A percentile compares a stretch with the other conserved stretches of the same genome.
Conservation (phyloP, 106 monocot genomes). For the Amphibolis antarctica region DNA sequence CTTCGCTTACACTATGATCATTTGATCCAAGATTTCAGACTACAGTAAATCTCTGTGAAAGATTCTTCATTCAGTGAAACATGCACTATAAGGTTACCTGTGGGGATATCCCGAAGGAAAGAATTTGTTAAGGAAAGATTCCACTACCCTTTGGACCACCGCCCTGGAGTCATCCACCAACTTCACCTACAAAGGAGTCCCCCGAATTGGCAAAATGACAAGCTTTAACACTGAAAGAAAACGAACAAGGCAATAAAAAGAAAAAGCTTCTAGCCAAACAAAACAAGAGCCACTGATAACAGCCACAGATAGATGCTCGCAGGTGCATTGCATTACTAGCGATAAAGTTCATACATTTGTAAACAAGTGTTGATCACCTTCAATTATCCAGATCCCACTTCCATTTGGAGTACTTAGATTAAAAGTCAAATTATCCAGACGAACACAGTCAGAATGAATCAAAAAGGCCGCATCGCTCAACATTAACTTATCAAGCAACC, state of each 20-base stretch:
- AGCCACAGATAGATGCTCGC: background rate
- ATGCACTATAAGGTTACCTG: constrained; percentile 34
- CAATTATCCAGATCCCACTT: background rate
- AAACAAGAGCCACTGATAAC: background rate
- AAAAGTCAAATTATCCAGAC: background rate
- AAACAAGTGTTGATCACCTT: too few species aligned
- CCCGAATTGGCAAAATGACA: background rate
- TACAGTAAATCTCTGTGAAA: background rate
- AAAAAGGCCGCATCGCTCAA: background rate
- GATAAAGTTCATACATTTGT: too few species aligned
- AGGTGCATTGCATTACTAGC: too few species aligned
- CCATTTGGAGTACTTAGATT: background rate
- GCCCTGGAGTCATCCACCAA: constrained; percentile 61
- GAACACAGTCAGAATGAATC: background rate
- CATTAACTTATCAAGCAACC: background rate
- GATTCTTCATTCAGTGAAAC: background rate
- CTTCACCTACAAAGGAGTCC: constrained; percentile 42
- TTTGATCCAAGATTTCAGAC: background rate
- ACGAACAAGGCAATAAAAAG: background rate
- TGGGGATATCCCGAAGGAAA: constrained; percentile 92
- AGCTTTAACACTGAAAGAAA: background rate
- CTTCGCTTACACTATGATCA: constrained; percentile 74
- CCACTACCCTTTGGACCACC: constrained; percentile 35
- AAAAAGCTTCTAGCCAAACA: background rate
- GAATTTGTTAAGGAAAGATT: constrained; percentile 90